Evolutionary conservation across 164 flowering plant genomes (phyloP).

Genomic region (Euptelea pleiosperma): DNA sequence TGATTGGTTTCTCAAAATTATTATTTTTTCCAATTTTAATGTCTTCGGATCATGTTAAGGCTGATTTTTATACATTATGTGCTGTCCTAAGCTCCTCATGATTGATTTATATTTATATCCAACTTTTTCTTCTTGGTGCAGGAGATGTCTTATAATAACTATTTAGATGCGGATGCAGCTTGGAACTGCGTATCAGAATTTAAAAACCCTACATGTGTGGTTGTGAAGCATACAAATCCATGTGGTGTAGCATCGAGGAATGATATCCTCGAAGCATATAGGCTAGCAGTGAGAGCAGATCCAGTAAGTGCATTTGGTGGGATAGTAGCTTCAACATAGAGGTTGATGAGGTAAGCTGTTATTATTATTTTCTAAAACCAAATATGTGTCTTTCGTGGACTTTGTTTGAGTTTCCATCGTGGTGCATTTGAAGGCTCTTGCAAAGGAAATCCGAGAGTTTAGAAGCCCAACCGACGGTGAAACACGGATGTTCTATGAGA

Average conservation of each 20-base stretch:
- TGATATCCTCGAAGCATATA: conserved; percentile 89
- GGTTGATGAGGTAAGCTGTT: conserved; percentile 83
- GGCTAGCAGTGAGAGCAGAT: conserved; percentile 91
- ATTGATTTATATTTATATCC: neutral
- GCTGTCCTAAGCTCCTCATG: neutral
- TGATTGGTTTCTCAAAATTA: too few relatives aligned
- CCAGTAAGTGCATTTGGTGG: conserved; percentile 99
- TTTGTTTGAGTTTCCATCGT: neutral
- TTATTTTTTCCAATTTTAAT: too few relatives aligned
- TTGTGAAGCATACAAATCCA: conserved; percentile 98
- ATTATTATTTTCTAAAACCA: too few relatives aligned
- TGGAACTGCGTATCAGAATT: conserved; percentile 98
- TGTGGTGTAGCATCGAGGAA: conserved; percentile 95
- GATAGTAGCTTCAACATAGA: conserved; percentile 95
- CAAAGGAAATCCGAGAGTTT: conserved; percentile 88
- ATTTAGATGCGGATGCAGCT: conserved; percentile 97
- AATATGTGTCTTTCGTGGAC: too few relatives aligned
- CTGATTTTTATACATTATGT: too few relatives aligned
- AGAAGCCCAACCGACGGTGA: conserved; percentile 98
- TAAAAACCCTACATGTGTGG: conserved; percentile 84
- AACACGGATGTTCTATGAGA: conserved; percentile 98
- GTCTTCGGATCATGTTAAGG: too few relatives aligned
- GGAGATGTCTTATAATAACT: conserved; percentile 99
- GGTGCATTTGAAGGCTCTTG: conserved; percentile 55
- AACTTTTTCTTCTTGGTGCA: conserved; percentile 33